phyloP scores from a whole-genome alignment of 192 early-diverging fungal species.

The Backusella parvicylindrica region DNA sequence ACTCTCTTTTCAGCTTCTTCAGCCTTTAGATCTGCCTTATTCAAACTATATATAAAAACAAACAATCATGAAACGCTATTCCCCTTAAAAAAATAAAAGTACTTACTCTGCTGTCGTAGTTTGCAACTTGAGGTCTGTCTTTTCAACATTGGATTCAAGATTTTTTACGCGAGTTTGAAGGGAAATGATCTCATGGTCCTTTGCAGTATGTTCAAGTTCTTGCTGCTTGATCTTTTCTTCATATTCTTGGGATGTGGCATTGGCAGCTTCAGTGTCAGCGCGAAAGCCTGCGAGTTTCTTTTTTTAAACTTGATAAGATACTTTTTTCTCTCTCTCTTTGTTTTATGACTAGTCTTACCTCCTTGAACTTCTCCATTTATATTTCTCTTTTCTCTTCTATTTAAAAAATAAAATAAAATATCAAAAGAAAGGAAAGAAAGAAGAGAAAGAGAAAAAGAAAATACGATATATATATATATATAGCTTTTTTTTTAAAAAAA shows the following conservation, averaged over 20 bases:
- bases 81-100: neutral
- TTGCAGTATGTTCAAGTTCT: constrained; percentile 55
- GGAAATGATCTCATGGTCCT: constrained; percentile 71
- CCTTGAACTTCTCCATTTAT: constrained; percentile 61
- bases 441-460: neutral
- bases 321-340: no score
- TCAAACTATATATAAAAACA: constrained; percentile 20
- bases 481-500: no score
- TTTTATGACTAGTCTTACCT: no score
- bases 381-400: neutral
- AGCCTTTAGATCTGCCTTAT: constrained; percentile 70
- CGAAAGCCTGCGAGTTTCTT: constrained; percentile 68
- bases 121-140: constrained; percentile 46
- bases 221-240: constrained; percentile 65
- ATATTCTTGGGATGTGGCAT: constrained; percentile 55
- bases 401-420: constrained; percentile 4
- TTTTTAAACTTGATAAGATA: neutral
- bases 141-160: constrained; percentile 32
- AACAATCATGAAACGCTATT: neutral
- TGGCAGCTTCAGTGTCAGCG: constrained; percentile 62
- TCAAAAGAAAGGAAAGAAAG: neutral
- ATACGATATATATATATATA: neutral
- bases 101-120: constrained; percentile 65
- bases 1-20: constrained; percentile 86
- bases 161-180: constrained; percentile 60